Base-by-base conservation (phyloP, 495 filamentous ascomycete genomes). In the Tricharina praecox region DNA sequence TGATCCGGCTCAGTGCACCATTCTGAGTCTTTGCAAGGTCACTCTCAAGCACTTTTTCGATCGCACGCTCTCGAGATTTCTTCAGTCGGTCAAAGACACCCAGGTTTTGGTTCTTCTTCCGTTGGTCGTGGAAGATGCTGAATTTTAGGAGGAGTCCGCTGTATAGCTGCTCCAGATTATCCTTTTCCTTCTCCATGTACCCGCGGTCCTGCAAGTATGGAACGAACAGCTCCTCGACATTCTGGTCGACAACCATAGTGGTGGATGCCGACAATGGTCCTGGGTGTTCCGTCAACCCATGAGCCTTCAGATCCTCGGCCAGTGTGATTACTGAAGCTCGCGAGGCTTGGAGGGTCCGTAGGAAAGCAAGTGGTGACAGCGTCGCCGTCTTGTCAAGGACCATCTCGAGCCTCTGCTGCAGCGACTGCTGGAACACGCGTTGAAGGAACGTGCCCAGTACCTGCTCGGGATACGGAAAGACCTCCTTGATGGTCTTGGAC, bases 401-500 rank as follows among this genome's bases (percentile, higher is more conserved):
- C 81, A 93, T 85, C 55, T 99, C 92, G 10, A 99, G 70, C 2
- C 86, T 70, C 63, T 96, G 90, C 60, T 96, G 92, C 51, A 97
- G 81, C 2, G 88, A 94, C 62, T 99, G 92, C 60, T 99, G 88
- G 61, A 96, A 99, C 4, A 99, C 78, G 25, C 92, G 74, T 63
- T 96, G 92, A 23, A 96, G 66, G 53, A 99, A 99, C 50, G 83
- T 84, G 30, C 76, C 74, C 36, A 99, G 66, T 3, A 99, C 92
- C 45, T 87, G 83, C 38, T 99, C 92, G 54, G 93, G 83, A 63
- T 85, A 96, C 1, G 92, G 86, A 59, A 99, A 99, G 3, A 87
- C 92, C 23, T 85, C 73, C 58, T 84, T 87, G 54, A 99, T 95
- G 59, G 93, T 93, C 51, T 81, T 80, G 8, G 87, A 94, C 56